Evolutionary conservation across 2,329 filamentous ascomycete species (phyloP), one percentile per base, ranked within the genome.

Genomic region (Eurotiales sp.): DNA sequence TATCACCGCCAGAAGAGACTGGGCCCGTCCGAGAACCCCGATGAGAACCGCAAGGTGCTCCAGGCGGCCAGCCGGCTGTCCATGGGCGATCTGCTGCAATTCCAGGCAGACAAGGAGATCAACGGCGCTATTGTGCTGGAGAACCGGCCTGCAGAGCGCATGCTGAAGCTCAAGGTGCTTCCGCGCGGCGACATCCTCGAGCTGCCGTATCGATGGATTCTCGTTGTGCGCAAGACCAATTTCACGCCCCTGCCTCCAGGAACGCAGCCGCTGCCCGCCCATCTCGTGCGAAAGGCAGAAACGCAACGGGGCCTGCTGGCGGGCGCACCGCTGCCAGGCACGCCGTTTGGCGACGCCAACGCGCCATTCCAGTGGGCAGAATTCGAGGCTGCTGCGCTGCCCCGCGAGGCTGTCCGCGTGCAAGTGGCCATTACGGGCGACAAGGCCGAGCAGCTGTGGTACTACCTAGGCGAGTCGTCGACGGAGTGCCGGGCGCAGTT

Each of bases 401-500:
- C 78, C 46, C 64, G 64, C 55, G 87, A 86, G 60, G 75, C 75
- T 56, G 76, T 74, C 49, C 83, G 88, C 66, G 78, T 77, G 64
- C 87, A 85, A 69, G 75, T 95, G 52, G 83, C 95, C 62, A 69
- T 96, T 8, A 71, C 30, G 6, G 27, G 71, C 55, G 23, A 40
- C 29, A 88, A 87, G 65, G 77, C 84, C 14, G 81, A 92, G 55
- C 85, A 88, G 64, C 69, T 96, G 15, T 97, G 91, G 89, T 82
- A 90, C 72, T 97, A 96, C 67, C 78, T 99, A 54, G 89, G 89
- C 27, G 83, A 83, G 66, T 82, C 80, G 17, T 97, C 92, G 19
- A 96, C 92, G 6, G 92, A 97, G 64, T 87, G 90, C 49, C 90
- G 86, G 68, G 86, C 90, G 22, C 90, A 95, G 66, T 99, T 93